A percentile compares a stretch with the other conserved stretches of the same genome.
Conservation (phyloP, 176 grass and related monocot species). For the Alopecurus myosuroides region DNA sequence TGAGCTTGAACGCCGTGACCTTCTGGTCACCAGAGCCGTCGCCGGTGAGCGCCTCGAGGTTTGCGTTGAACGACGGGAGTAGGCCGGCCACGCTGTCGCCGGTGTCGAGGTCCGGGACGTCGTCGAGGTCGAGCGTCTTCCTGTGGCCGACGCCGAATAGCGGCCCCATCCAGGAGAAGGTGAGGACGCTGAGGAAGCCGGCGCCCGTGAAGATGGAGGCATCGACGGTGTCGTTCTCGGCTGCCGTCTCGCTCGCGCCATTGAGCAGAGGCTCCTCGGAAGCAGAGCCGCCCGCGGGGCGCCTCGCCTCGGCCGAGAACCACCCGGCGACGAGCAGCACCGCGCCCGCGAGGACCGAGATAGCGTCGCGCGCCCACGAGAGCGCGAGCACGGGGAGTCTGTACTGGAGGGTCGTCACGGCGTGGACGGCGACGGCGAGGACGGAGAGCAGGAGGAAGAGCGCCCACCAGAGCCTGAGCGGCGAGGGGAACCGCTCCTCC, state of each 20-base stretch:
- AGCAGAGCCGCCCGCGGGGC: neutral
- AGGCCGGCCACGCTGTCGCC: slow-evolving; percentile 43
- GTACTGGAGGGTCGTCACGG: too few relatives aligned
- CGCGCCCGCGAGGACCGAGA: too few relatives aligned
- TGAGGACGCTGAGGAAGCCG: slow-evolving; percentile 61
- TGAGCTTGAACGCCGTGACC: slow-evolving; percentile 64
- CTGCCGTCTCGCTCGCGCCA: neutral
- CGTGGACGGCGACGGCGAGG: too few relatives aligned
- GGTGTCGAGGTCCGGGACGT: slow-evolving; percentile 54
- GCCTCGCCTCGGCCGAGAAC: slow-evolving; percentile 31
- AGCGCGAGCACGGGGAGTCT: too few relatives aligned
- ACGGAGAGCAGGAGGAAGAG: slow-evolving; percentile 56
- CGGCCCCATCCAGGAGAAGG: slow-evolving; percentile 67
- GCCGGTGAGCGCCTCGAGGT: slow-evolving; percentile 33
- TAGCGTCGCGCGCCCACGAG: neutral
- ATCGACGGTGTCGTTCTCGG: neutral
- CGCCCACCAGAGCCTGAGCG: slow-evolving; percentile 60
- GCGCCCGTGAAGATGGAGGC: slow-evolving; percentile 50
- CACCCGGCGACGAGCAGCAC: slow-evolving; percentile 27
- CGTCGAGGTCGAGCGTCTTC: slow-evolving; percentile 66
- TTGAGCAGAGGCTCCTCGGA: slow-evolving; percentile 63
- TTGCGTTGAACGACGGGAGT: slow-evolving; percentile 55
- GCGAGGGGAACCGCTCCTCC: slow-evolving; percentile 41
- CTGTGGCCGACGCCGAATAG: slow-evolving; percentile 53
- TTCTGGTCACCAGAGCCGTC: slow-evolving; percentile 2